Conservation (phyloP, 2,329 filamentous ascomycete genomes). For the Penicillium nordicum region DNA sequence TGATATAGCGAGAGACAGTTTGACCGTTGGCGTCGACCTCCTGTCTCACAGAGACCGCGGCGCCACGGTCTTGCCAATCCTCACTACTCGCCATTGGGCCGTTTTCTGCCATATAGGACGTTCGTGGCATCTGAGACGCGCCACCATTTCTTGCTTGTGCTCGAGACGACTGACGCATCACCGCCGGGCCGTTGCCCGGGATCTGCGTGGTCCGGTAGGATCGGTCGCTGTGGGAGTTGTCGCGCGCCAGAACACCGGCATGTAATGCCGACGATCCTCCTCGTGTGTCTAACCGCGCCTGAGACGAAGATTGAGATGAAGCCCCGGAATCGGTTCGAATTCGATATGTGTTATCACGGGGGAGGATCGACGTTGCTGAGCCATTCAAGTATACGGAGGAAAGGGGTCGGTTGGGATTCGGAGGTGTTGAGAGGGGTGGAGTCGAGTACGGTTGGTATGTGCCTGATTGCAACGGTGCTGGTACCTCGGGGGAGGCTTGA, state of each 20-base stretch:
- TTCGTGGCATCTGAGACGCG: slow-evolving; percentile 36
- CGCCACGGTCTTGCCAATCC: slow-evolving; percentile 93
- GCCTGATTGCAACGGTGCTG: slow-evolving; percentile 37
- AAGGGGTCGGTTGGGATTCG: slow-evolving; percentile 42
- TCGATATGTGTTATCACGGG: slow-evolving; percentile 49
- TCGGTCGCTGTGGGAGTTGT: slow-evolving; percentile 66
- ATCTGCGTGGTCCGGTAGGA: slow-evolving; percentile 63
- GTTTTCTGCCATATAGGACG: slow-evolving; percentile 55
- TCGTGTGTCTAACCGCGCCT: slow-evolving; percentile 62
- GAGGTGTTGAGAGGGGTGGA: slow-evolving; percentile 39
- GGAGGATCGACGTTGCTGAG: slow-evolving; percentile 37
- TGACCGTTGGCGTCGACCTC: slow-evolving; percentile 84
- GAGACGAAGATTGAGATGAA: slow-evolving; percentile 54
- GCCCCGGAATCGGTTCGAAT: slow-evolving; percentile 58
- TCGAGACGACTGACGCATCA: slow-evolving; percentile 73
- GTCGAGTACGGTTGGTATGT: slow-evolving; percentile 45
- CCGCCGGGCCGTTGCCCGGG: slow-evolving; percentile 59
- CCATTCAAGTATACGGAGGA: slow-evolving; percentile 50
- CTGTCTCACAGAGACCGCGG: slow-evolving; percentile 76
- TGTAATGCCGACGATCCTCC: slow-evolving; percentile 58
- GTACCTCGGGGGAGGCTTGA: slow-evolving; percentile 42
- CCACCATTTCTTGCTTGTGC: slow-evolving; percentile 55
- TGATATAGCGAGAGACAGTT: slow-evolving; percentile 76
- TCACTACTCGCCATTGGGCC: slow-evolving; percentile 67
- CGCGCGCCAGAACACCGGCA: slow-evolving; percentile 61